phyloP scores from a whole-genome alignment of 148 eudicot species.

The Rhododendron henanense region DNA sequence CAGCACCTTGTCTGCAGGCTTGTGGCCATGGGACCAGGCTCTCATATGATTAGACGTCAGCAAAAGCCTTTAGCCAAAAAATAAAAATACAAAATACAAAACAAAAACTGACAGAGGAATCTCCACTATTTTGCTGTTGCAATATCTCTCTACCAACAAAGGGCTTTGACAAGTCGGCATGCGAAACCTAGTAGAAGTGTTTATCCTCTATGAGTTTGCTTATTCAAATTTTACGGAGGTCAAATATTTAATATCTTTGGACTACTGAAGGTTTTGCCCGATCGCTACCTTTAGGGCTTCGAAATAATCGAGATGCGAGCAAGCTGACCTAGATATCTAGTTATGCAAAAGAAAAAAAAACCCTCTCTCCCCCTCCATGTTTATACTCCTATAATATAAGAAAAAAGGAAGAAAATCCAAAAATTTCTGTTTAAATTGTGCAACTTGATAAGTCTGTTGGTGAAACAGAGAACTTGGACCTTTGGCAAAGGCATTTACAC shows the following conservation, averaged over 20 bases:
- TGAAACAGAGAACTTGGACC: slow-evolving; percentile 46
- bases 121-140: slow-evolving; percentile 31
- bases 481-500: slow-evolving; percentile 21
- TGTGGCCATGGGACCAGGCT: slow-evolving; percentile 24
- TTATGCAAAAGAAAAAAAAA: no score
- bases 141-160: background rate
- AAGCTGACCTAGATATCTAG: no score
- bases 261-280: no score
- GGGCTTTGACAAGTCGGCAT: background rate
- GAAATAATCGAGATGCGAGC: fast-evolving
- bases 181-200: background rate
- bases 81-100: background rate
- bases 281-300: no score
- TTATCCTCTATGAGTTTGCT: no score
- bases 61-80: slow-evolving; percentile 9
- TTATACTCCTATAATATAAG: background rate
- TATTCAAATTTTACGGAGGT: background rate
- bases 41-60: slow-evolving; percentile 22
- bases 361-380: background rate
- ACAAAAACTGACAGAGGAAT: slow-evolving; percentile 34
- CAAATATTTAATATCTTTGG: no score
- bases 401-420: slow-evolving; percentile 11
- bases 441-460: slow-evolving; percentile 29
- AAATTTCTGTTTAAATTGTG: slow-evolving; percentile 23
- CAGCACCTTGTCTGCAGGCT: slow-evolving; percentile 11